Base-by-base conservation (phyloP, 305 asterid genomes). In the Caryopteris hybrid region DNA sequence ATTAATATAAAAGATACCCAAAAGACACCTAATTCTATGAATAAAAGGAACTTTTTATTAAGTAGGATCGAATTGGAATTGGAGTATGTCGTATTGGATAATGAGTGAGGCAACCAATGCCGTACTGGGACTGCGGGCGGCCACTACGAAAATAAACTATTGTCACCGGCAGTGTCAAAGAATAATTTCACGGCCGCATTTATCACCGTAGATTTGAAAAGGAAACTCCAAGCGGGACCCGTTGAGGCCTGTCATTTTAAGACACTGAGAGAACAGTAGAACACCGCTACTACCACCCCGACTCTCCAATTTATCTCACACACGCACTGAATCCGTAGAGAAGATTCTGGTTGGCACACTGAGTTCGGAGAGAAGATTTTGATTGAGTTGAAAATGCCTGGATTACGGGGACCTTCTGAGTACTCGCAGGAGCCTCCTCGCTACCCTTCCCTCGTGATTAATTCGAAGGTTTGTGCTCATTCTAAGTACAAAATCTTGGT, bases 351-450 rank as follows among this genome's bases (percentile, higher is more conserved):
- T n/a, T n/a, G n/a, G n/a, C n/a, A n/a, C n/a, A n/a, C n/a, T n/a
- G n/a, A n/a, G 61, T 38, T 66, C 22, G 20, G 22, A 41, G 5
- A 4, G 29, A 47, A 6, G 47, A 45, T n/a, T 46, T 17, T n/a
- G 42, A 11, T 31, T 13, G 59, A 43, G 12, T 31, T 21, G 58
- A 66, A 79, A 73, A 91, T 91, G 97, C 96, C 96, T 11, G 97
- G 97, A 62, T 47, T 87, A 34, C 68, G 50, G 20, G 96, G 79
- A 41, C 98, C 96, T 29, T 92, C 96, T 21, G 92, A 92, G 82
- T 89, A 92, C 56, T 74, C 77, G 31, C 81, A 78, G 65, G 96
- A 89, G 42, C 98, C 98, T 60, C 73, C 83, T 58, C 98, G 97
- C 31, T 92, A 92, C 61, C 91, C 91, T 73, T 69, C 72, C 34